Evolutionary conservation across 1,284 basidiomycete genomes (phyloP), one percentile per base, ranked within the genome.

Genomic region (Trametes versicolor): DNA sequence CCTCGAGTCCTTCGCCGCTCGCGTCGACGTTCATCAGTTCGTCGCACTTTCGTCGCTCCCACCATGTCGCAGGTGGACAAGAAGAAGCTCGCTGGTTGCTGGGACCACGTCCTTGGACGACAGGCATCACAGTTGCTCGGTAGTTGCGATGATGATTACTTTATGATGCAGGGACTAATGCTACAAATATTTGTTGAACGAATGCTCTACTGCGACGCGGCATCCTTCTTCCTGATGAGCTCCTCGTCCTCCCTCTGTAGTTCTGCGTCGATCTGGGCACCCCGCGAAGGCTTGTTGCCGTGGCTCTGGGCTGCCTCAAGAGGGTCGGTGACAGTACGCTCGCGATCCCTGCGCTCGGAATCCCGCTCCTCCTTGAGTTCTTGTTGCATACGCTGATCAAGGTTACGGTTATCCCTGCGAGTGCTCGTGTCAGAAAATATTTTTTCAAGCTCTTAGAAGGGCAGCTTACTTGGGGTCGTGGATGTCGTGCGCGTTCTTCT

Each of bases 251-350:
- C 71, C 39, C 53, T 48, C 60, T 72, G 70, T n/a, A 73, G 29
- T 43, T 72, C 70, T 0, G 72, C 72, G 36, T 73, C 72, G n/a
- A 73, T 55, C 54, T 73, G 62, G 17, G 72, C 72, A 5, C 72
- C 72, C 12, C 72, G 60, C 23, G 72, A 73, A 0, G 72, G 70
- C 61, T 72, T 41, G 41, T 73, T 49, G 0, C 72, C 71, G 12
- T 72, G 70, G n/a, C 60, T 66, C 55, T 57, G 27, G 17, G 72
- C 72, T 48, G 71, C 71, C 53, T 70, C 71, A 0, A 71, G 69
- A 8, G 72, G 71, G 58, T 73, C 51, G 2, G 60, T 68, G 19
- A 72, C 67, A 12, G 71, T 71, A 52, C 63, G 52, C 0, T 61
- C 47, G 12, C 65, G 62, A n/a, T 65, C 69, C 29, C 48, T 54